Evolutionary conservation across 768 basidiomycete species (phyloP), one percentile per base, ranked within the genome.

Genomic region (Boletus bicolor): DNA sequence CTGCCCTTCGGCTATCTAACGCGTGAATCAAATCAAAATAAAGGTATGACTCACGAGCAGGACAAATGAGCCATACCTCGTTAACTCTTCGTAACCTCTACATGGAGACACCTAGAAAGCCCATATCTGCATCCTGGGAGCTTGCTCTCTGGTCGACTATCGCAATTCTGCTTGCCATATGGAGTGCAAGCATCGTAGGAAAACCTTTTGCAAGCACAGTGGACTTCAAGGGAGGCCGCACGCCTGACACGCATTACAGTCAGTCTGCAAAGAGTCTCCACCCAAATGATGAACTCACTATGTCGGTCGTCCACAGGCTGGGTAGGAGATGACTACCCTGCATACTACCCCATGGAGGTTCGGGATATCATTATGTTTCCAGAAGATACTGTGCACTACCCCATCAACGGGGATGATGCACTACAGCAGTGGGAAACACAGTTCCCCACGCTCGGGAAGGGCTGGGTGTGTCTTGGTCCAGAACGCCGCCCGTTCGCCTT

Each of bases 401-500:
- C 61, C 21, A 67, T 67, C 54, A 52, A 61, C 24, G 66, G 66
- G 7, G 55, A 58, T 6, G 67, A 67, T 41, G 64, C 59, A 39
- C 5, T 43, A 24, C 41, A 51, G 21, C 58, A 67, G 26, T 67
- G 66, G 66, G 38, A 59, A 21, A 56, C 66, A 32, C 66, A 69
- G 32, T 54, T 66, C n/a, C 66, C 66, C 12, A 61, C 48, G 0
- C 7, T 37, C 15, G 59, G 66, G 1, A 19, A 50, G 44, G 66
- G 66, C 1, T 66, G 64, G 64, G 67, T 67, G 14, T 68, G 56
- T 46, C 53, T 67, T 26, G 68, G 65, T 37, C 68, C 67, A 14
- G 46, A 69, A 49, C 56, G 56, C 11, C 75, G 73, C 44, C 60
- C 63, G 1, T 73, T 74, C 57, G 67, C 68, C 9, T 53, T 76